Base-by-base conservation (phyloP, 2,329 filamentous ascomycete species). In the Fusarium veterinarium region DNA sequence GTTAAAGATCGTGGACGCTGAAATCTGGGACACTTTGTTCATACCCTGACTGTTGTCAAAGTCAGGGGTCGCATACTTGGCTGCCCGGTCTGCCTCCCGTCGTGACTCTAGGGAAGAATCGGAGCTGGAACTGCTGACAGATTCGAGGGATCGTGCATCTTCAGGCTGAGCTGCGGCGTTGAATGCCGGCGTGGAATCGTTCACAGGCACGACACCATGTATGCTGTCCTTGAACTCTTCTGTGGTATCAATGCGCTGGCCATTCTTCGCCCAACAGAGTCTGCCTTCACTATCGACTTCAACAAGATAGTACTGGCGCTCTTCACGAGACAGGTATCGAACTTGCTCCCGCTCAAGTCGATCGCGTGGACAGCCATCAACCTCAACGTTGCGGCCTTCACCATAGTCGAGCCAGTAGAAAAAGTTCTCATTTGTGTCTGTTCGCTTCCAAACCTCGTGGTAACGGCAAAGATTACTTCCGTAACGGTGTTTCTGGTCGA, bases 351-450 rank as follows among this genome's bases (percentile, higher is more conserved):
- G 87, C 57, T 96, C 93, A 11, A 97, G 84, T 19, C 90, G 86
- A 66, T 93, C 91, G 40, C 95, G 87, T 3, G 94, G 91, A 71
- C 94, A 94, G 1, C 89, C 87, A 7, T 90, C 87, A 17, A 95
- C 84, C 71, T 95, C 92, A 46, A 96, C 79, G 42, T 88, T 81
- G 74, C 85, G 90, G 0, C 95, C 95, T 53, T 91, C 91, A 9
- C 95, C 95, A 65, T 92, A 86, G 79, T 98, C 95, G 3, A 97
- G 86, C 95, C 95, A 97, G 82, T 95, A 95, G 80, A 97, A 97
- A 86, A 95, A 98, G 79, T 96, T 97, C 79, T 97, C 92, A 8
- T 90, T 89, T 0, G 94, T 95, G 33, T 93, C 86, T 3, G 90
- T 85, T 67, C 88, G 89, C 80, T 94, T 94, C 95, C 95, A 98